A percentile compares a stretch with the other conserved stretches of the same genome.
Evolutionary conservation across 305 asterid species (phyloP).

Genomic region (Stenogyne calaminthoides): DNA sequence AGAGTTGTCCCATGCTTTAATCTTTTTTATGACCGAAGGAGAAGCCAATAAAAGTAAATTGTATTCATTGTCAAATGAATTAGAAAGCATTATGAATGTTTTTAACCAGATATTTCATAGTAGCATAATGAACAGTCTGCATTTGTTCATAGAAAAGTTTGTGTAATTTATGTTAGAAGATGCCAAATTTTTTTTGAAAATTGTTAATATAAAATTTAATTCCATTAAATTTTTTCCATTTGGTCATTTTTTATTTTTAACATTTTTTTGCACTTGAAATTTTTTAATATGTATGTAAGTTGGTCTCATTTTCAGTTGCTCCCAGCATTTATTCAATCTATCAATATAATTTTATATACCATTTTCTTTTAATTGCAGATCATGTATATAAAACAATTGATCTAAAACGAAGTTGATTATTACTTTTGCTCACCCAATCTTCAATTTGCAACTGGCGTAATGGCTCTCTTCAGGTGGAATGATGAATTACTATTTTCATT

Average conservation of each 20-base stretch:
- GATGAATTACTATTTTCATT: slow-evolving; percentile 19
- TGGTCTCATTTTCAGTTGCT: slow-evolving; percentile 8
- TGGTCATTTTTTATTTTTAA: background rate
- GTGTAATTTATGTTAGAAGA: background rate
- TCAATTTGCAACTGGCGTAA: slow-evolving; percentile 86
- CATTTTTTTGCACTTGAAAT: background rate
- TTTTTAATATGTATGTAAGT: slow-evolving; percentile 4
- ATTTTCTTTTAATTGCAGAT: slow-evolving; percentile 54
- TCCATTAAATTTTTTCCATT: background rate
- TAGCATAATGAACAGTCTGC: slow-evolving; percentile 3
- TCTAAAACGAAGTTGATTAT: slow-evolving; percentile 74
- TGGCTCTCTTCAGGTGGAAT: slow-evolving; percentile 65
- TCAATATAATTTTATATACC: slow-evolving; percentile 6
- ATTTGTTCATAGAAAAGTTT: background rate
- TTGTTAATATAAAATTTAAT: background rate
- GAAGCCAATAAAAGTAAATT: slow-evolving; percentile 65
- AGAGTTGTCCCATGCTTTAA: background rate
- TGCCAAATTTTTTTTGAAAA: background rate
- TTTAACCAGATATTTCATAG: slow-evolving; percentile 9
- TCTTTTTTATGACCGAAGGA: background rate
- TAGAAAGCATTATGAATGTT: slow-evolving; percentile 68
- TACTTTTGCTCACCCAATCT: slow-evolving; percentile 91
- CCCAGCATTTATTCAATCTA: slow-evolving; percentile 16
- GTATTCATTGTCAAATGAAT: slow-evolving; percentile 65
- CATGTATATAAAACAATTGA: slow-evolving; percentile 82